Evolutionary conservation across 1,284 basidiomycete genomes (phyloP), one percentile per base, ranked within the genome.

Genomic region (Polyporus tsugae): DNA sequence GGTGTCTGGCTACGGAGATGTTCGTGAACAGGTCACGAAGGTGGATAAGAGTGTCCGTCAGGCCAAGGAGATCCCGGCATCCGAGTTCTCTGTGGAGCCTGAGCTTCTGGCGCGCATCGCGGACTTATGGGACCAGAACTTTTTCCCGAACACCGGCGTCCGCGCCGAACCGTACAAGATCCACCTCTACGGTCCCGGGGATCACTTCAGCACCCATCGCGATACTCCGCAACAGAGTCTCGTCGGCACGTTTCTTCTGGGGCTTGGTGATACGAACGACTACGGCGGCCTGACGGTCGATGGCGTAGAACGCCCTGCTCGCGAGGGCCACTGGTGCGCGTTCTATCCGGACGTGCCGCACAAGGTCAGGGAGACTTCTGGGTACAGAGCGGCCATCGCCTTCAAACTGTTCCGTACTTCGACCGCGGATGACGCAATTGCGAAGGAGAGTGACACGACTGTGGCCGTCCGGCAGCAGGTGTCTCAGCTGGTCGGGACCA

Each of bases 331-430:
- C 4, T 82, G 80, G 79, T 75, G 78, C 25, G 80, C 79, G 0
- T 82, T 83, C 66, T 82, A 80, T 70, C 78, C 82, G 0, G 82
- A 84, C 69, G 78, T 81, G 57, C 77, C 79, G 11, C 80, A 84
- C 70, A 33, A 52, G 0, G 75, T 80, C 49, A 46, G 46, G 6
- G 39, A 65, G 13, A 49, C 80, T 46, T 19, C 29, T 0, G 72
- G 75, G 7, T 74, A 79, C 61, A 75, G 79, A 10, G 79, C 78
- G 6, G 74, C 76, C 29, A 75, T 80, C 49, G 78, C 78, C 1
- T 80, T 80, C 75, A 80, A 80, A 60, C 68, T 80, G 15, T 80
- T 79, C 70, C 73, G 57, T 42, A 65, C 61, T 39, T 60, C 25
- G 57, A 46, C 17, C 10, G 25, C 33, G n/a, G 62, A 66, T 19